phyloP scores from a whole-genome alignment of 805 yeast species.

The Scheffersomyces amazonensis region DNA sequence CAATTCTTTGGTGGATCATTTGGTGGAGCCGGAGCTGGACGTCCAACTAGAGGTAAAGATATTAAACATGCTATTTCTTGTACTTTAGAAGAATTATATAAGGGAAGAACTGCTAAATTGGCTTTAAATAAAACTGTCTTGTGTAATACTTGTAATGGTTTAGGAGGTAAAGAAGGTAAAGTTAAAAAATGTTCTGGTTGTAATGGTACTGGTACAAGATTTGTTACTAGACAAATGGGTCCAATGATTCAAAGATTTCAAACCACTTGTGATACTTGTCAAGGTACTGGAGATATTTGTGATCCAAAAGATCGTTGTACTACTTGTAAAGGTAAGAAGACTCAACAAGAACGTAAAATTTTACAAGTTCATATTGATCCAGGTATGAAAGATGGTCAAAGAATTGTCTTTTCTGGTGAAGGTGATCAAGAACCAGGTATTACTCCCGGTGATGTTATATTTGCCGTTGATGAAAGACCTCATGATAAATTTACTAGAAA shows the following conservation, averaged over 20 bases:
- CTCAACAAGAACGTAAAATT: constrained; percentile 82
- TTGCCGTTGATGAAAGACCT: constrained; percentile 86
- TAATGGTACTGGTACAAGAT: constrained; percentile 88
- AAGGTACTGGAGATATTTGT: constrained; percentile 88
- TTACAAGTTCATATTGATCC: constrained; percentile 93
- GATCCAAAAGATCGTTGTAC: constrained; percentile 87
- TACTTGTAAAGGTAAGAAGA: constrained; percentile 85
- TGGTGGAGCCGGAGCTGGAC: constrained; percentile 61
- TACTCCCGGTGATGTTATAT: constrained; percentile 95
- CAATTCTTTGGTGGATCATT: constrained; percentile 77
- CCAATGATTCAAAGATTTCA: constrained; percentile 99
- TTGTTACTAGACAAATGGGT: constrained; percentile 97
- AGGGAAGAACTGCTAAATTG: constrained; percentile 90
- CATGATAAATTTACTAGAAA: constrained; percentile 81
- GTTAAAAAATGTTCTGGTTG: constrained; percentile 85
- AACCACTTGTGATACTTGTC: constrained; percentile 87
- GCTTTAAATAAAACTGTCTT: constrained; percentile 89
- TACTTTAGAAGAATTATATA: constrained; percentile 87
- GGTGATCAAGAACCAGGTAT: constrained; percentile 97
- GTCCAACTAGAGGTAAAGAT: constrained; percentile 88
- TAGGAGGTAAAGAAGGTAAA: constrained; percentile 91
- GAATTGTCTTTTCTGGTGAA: constrained; percentile 87
- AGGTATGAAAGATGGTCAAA: constrained; percentile 96
- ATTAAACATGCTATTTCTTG: constrained; percentile 85
- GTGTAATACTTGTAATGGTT: constrained; percentile 88